Evolutionary conservation across 2,329 filamentous ascomycete species (phyloP).

Genomic region (Trichoderma sp.): DNA sequence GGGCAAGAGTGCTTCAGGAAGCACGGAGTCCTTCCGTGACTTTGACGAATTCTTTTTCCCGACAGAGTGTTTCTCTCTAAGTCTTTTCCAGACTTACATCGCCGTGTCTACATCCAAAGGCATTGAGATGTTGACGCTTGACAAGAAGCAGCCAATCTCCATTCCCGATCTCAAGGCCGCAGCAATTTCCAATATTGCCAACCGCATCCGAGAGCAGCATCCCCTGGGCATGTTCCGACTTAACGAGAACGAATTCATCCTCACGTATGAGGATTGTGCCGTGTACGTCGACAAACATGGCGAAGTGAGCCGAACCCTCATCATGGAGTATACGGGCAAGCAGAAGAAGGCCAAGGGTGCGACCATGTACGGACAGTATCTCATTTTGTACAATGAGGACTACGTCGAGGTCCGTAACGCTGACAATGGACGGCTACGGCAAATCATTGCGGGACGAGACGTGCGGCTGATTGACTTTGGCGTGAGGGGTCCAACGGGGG

Average conservation of each 20-base stretch:
- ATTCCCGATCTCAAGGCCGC: slow-evolving; percentile 83
- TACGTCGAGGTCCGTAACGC: slow-evolving; percentile 97
- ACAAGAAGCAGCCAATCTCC: slow-evolving; percentile 94
- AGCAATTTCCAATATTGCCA: slow-evolving; percentile 81
- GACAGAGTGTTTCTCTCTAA: slow-evolving; percentile 90
- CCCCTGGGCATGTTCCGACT: slow-evolving; percentile 97
- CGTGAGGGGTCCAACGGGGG: slow-evolving; percentile 61
- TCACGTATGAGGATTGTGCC: slow-evolving; percentile 93
- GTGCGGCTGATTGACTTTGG: slow-evolving; percentile 90
- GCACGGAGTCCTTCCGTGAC: slow-evolving; percentile 94
- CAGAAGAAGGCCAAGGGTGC: slow-evolving; percentile 75
- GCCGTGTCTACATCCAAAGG: slow-evolving; percentile 89
- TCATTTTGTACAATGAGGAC: slow-evolving; percentile 91
- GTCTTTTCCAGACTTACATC: slow-evolving; percentile 92
- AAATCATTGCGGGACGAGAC: slow-evolving; percentile 90
- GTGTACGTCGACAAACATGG: slow-evolving; percentile 99
- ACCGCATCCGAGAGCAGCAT: slow-evolving; percentile 76
- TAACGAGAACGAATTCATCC: slow-evolving; percentile 86
- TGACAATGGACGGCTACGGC: slow-evolving; percentile 87
- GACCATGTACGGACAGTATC: slow-evolving; percentile 87
- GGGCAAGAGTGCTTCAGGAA: slow-evolving; percentile 63
- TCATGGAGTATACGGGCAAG: slow-evolving; percentile 98
- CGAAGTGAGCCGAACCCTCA: slow-evolving; percentile 87
- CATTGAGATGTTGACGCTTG: slow-evolving; percentile 92
- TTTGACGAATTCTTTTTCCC: slow-evolving; percentile 99